Evolutionary conservation across 441 rosid genomes (phyloP).

Genomic region (California macrophylla): DNA sequence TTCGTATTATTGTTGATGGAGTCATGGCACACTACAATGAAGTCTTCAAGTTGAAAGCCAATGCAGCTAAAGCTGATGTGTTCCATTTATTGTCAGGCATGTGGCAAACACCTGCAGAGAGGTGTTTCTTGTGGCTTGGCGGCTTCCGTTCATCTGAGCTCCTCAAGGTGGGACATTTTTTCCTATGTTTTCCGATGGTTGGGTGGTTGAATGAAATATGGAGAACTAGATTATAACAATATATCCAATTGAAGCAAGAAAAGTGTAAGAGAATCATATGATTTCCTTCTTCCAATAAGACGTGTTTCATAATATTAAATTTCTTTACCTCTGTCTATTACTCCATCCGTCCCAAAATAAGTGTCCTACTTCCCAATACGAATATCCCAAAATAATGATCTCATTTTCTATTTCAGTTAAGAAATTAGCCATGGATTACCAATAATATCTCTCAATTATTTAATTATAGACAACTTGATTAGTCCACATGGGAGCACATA

Average conservation of each 20-base stretch:
- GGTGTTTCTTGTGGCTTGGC: constrained; percentile 98
- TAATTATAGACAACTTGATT: no score
- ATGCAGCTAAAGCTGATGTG: constrained; percentile 88
- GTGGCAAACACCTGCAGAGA: constrained; percentile 99
- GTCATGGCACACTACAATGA: constrained; percentile 79
- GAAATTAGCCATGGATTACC: no score
- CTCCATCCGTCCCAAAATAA: no score
- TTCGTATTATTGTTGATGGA: constrained; percentile 72
- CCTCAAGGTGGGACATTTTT: constrained; percentile 55
- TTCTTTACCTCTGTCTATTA: neutral
- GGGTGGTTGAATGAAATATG: neutral
- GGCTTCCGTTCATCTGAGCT: constrained; percentile 97
- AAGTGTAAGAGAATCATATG: neutral
- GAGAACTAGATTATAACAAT: neutral
- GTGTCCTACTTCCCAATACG: neutral
- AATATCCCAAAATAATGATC: no score
- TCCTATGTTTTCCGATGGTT: neutral
- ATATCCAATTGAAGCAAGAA: no score
- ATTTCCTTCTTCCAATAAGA: neutral
- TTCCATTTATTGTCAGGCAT: constrained; percentile 93
- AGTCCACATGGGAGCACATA: no score
- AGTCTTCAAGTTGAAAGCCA: constrained; percentile 79
- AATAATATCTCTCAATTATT: no score
- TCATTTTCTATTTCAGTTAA: no score
- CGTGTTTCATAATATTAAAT: neutral